phyloP scores from a whole-genome alignment of 2,329 filamentous ascomycete species.

The Didymella lethalis region DNA sequence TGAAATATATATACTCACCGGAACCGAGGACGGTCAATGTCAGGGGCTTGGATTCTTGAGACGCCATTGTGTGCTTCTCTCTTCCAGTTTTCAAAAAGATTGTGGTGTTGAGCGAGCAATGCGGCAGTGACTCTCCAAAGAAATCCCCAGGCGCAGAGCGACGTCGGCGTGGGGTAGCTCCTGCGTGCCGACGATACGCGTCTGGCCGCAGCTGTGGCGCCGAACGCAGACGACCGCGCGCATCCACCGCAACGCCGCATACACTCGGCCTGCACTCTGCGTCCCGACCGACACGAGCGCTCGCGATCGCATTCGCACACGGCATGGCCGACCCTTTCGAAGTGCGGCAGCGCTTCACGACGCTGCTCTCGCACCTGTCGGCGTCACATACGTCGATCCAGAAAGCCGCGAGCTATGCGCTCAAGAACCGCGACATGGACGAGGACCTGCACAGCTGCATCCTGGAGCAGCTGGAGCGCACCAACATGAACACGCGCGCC shows the following conservation, averaged over 20 bases:
- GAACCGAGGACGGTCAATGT: constrained; percentile 84
- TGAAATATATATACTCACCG: constrained; percentile 64
- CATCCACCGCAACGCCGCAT: constrained; percentile 1
- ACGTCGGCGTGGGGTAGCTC: constrained; percentile 23
- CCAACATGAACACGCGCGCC: constrained; percentile 94
- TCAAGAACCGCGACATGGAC: constrained; percentile 92
- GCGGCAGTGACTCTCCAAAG: constrained; percentile 16
- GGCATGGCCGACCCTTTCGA: constrained; percentile 88
- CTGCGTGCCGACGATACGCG: constrained; percentile 34
- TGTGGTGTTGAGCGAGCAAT: constrained; percentile 16
- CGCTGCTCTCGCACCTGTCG: constrained; percentile 87
- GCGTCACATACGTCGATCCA: constrained; percentile 87
- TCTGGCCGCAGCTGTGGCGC: constrained; percentile 11
- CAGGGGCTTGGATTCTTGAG: constrained; percentile 55
- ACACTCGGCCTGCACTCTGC: constrained; percentile 5
- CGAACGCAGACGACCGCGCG: background rate
- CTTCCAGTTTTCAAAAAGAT: background rate
- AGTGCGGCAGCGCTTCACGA: constrained; percentile 96
- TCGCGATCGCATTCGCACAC: background rate
- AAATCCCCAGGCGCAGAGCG: constrained; percentile 15
- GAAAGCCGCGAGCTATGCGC: constrained; percentile 92
- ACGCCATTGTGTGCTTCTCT: constrained; percentile 37
- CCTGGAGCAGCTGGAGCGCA: constrained; percentile 91
- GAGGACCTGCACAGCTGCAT: constrained; percentile 98
- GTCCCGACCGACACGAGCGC: background rate